Base-by-base conservation (phyloP, 305 asterid species). In the Fraxinus sp. region DNA sequence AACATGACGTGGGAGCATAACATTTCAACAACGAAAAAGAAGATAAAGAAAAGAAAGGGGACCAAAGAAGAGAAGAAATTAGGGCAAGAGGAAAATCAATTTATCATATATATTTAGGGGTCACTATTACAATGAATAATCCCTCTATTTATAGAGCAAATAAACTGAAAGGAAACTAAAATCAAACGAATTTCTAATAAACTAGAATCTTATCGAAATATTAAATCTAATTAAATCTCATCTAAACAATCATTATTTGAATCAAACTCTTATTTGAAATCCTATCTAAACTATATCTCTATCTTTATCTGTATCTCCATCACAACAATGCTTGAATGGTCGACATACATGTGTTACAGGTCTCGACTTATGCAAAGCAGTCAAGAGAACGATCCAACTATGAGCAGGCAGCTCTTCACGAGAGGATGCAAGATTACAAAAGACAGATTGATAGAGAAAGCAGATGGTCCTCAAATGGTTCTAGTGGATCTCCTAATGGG, bases 341-440 rank as follows among this genome's bases (percentile, higher is more conserved):
- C 77, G 84, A 39, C 83, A 64, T 35, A 66, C 77, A 4, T 64
- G 37, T 59, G 75, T 78, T 88, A 41, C 87, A 97, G 99, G 99
- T 97, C 81, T 92, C 97, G 57, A 94, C 98, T 80, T 94, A 93
- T 86, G 99, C 99, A 6, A 97, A 94, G 82, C 99, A 95, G 87
- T 95, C 99, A 78, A 91, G 97, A 87, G 98, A 97, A 90, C 91
- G 95, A 85, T 92, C 98, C 41, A 94, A 97, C 87, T 94, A 94
- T 81, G 98, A 94, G 89, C 98, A 93, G 90, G 98, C 97, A 83
- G 98, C 95, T 86, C 98, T 97, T 66, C 91, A 95, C 62, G 99
- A 97, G 91, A 92, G 95, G 90, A 97, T 97, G 99, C 99, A 95
- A 88, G 98, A 97, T 75, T 97, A 93, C 86, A 93, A 94, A 86